Evolutionary conservation across 208 protist species (phyloP), one percentile per base, ranked within the genome.

Genomic region (Trichomonas vaginalis): DNA sequence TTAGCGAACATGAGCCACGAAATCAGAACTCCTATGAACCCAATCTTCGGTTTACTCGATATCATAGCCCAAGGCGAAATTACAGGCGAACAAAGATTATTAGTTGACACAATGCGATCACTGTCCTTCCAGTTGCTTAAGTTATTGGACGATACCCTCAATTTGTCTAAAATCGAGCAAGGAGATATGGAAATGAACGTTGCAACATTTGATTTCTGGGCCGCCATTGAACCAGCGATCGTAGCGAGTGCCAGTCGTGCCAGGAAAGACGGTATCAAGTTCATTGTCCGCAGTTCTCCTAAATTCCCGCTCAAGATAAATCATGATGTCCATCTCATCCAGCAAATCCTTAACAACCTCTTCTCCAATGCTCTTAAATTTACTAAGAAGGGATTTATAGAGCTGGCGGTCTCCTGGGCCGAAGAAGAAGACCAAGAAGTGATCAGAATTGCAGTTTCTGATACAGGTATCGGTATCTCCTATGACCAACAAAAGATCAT

Each of bases 381-480:
- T 86, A 97, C 96, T 15, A 51, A 92, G 12, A 61, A 96, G 88
- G 95, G 92, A 35, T 35, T 46, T 12, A 83, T 95, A 15, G 49
- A 47, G 32, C 23, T 96, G 35, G 17, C 37, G 1, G 49, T 70
- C 12, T 15, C 21, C 0, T 82, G 95, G 47, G 32, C 45, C n/a
- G 51, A 61, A 92, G 88, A 61, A 48, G 88, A 61, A 40, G 51
- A 42, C 15, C 37, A 79, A 14, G 35, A 39, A 61, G 9, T 95
- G 23, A 15, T 95, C 35, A 15, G 8, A 0, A 88, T 96, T 51
- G 45, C 40, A n/a, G 87, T 96, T 6, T 14, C 86, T 21, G 97
- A 97, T 56, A 96, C 96, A 0, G 97, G 97, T 62, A 96, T 97
- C 45, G 97, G 97, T 46, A 97, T 97, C 21, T 82, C 96, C 27